These are phyloP conservation scores for Agapanthus africanus DNA, from an alignment of 106 monocot genomes.

Conservation along the genomic window DNA sequence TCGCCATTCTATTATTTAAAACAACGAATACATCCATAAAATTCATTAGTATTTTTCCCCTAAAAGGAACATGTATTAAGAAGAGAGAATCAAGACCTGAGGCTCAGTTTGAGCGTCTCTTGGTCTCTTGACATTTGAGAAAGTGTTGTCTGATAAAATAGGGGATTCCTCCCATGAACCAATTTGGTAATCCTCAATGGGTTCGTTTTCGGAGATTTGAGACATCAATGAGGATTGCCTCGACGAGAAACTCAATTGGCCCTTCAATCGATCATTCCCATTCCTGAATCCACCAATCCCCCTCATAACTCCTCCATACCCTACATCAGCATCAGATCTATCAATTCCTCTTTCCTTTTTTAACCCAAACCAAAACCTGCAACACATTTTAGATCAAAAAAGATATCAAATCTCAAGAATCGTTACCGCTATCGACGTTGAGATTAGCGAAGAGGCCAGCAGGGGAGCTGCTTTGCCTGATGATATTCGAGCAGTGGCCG, in stretches of 20 bases:
- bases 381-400: too few species aligned
- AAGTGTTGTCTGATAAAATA: conserved; percentile 4
- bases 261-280: neutral
- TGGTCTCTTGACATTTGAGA: neutral
- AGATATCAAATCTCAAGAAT: neutral
- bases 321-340: neutral
- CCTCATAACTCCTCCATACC: conserved; percentile 12
- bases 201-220: conserved; percentile 4
- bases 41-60: neutral
- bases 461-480: conserved; percentile 26
- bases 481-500: conserved; percentile 7
- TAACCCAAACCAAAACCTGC: neutral
- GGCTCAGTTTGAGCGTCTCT: neutral
- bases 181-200: neutral
- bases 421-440: conserved; percentile 22
- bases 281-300: conserved; percentile 3
- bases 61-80: too few species aligned
- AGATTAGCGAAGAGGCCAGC: conserved; percentile 22
- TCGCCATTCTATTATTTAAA: conserved; percentile 29
- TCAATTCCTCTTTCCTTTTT: neutral
- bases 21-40: neutral
- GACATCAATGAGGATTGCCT: conserved; percentile 5
- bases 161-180: conserved; percentile 18
- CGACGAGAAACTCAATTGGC: conserved; percentile 11
- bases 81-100: conserved; percentile 1